Evolutionary conservation across 2,329 filamentous ascomycete species (phyloP), one percentile per base, ranked within the genome.

Genomic region (Fusarium tricinctum): DNA sequence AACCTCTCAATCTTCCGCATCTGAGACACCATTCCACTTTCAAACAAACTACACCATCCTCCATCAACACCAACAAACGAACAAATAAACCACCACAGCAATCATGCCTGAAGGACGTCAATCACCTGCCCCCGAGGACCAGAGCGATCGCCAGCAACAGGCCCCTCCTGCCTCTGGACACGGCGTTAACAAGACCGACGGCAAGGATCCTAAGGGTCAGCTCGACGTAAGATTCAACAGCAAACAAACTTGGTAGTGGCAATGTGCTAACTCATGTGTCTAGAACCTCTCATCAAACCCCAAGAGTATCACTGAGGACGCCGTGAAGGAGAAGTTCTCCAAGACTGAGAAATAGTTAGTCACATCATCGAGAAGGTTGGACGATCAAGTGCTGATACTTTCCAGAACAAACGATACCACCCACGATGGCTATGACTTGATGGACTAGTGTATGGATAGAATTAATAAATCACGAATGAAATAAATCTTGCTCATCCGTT

Each of bases 91-190:
- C 38, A n/a, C 17, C 68, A 78, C 69, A 74, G 72, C 69, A 64
- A 89, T 69, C 75, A 93, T 93, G 91, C 89, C 91, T 75, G 80
- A 86, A 80, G 91, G 92, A 78, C 89, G 90, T 76, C 87, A 97
- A 81, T 97, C 93, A 32, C 94, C 93, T 66, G 82, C 89, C 52
- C 92, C 92, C 28, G 89, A 92, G 81, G 77, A 78, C 70, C 92
- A 93, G 80, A 81, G 84, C 38, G 89, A 87, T 62, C 80, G 83
- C 56, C 92, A 96, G 81, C 80, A 88, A 60, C 81, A 87, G 68
- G 87, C 86, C 9, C 76, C 85, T 14, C 84, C 88, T 3, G 86
- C 79, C n/a, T 81, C 83, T 1, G 87, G 88, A 58, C 84, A 89
- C 71, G 86, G 86, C 47, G 82, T 86, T 72, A 81, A 89, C 68